A percentile compares a stretch with the other conserved stretches of the same genome.
Conservation (phyloP, 768 basidiomycete genomes). For the Hypholoma fasciculare region DNA sequence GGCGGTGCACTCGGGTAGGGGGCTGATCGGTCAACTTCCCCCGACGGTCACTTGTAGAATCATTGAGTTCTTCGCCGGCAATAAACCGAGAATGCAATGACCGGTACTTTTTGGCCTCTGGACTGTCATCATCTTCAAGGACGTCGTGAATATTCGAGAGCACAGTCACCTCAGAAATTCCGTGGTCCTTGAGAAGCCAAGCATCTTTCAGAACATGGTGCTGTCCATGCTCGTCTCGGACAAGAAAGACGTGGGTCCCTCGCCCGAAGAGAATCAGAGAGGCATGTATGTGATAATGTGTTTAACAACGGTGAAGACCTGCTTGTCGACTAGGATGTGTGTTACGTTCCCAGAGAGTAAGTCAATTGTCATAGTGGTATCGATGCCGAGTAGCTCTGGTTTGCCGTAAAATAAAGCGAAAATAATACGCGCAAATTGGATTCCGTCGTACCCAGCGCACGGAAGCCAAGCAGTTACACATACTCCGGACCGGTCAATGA, state of each 20-base stretch:
- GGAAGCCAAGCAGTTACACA: too few species aligned
- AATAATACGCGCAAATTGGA: background rate
- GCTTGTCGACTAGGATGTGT: background rate
- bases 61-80: background rate
- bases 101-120: background rate
- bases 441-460: background rate
- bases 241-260: constrained; percentile 12
- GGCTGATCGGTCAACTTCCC: background rate
- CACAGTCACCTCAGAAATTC: constrained; percentile 1
- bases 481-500: background rate
- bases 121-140: background rate
- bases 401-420: constrained; percentile 1
- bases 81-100: constrained; percentile 3
- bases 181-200: constrained; percentile 3
- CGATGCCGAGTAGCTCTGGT: background rate
- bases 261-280: constrained; percentile 5
- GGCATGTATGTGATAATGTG: constrained; percentile 5
- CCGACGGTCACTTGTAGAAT: background rate
- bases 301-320: constrained; percentile 2
- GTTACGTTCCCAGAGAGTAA: background rate
- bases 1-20: background rate
- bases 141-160: background rate
- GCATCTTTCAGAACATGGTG: constrained; percentile 12
- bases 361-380: constrained; percentile 1
- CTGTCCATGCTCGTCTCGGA: background rate